Evolutionary conservation across 805 yeast species (phyloP), one percentile per base, ranked within the genome.

Genomic region (Wickerhamomyces xylosicus): DNA sequence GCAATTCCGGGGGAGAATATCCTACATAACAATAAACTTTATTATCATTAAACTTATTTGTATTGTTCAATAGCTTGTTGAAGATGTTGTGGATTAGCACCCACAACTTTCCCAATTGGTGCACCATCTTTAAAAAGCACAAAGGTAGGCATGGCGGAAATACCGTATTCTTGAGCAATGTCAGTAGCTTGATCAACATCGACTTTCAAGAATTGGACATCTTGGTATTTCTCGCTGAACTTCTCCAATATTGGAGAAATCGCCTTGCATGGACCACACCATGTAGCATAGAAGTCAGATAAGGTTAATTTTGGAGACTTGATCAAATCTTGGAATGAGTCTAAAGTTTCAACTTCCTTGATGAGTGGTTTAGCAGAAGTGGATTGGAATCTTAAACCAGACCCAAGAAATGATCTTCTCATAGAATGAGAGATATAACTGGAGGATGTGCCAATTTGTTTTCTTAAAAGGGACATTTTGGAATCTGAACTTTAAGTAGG

Each of bases 191-290:
- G 64, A 54, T 82, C 92, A 35, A 82, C 86, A 48, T 83, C 87
- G 27, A 81, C 77, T 52, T 82, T 77, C 47, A 71, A 74, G 49
- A 82, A 83, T 39, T 67, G 68, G 1, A 77, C 84, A 41, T 67
- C 66, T 8, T 59, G 10, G 41, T 67, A 63, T 31, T 64, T 59
- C 8, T 52, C 42, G 20, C 62, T 50, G 37, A 62, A 57, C 40
- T 64, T 62, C 17, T 69, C 68, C 34, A 77, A 55, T 17, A 72
- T 56, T 14, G 86, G 86, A 3, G 79, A 67, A 49, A 79, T 69
- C n/a, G 80, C 80, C 49, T 74, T 77, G 50, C 86, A 79, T n/a
- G 86, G 86, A 7, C 80, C 85, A 58, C 86, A 79, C 86, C 86
- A 79, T 10, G 76, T 71, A 25, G 86, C 85, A 57, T 69, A 76